These are phyloP conservation scores for Cladosporium oxysporum DNA, from an alignment of 2,329 filamentous ascomycete species.

Conservation along the genomic window DNA sequence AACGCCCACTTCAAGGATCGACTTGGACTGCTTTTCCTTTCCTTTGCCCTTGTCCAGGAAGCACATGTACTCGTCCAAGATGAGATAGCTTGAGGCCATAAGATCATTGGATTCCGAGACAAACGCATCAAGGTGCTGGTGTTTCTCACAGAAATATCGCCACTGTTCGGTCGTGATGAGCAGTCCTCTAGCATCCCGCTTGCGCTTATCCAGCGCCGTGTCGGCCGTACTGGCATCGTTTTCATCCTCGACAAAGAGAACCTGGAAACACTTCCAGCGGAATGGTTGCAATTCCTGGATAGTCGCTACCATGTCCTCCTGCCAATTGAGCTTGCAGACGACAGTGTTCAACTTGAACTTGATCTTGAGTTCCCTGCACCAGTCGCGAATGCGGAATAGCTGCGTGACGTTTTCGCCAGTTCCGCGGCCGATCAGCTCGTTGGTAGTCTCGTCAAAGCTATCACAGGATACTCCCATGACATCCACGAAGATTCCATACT, in stretches of 20 bases:
- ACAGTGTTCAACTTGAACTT: constrained; percentile 63
- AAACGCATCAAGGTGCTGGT: constrained; percentile 45
- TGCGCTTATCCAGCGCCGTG: constrained; percentile 26
- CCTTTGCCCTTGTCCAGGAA: constrained; percentile 50
- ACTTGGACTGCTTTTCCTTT: constrained; percentile 36
- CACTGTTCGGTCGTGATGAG: constrained; percentile 37
- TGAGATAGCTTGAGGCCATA: constrained; percentile 55
- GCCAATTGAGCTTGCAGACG: constrained; percentile 50
- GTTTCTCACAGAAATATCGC: constrained; percentile 48
- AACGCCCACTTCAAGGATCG: constrained; percentile 52
- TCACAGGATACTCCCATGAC: constrained; percentile 60
- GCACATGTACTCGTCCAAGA: constrained; percentile 55
- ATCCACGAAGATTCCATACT: constrained; percentile 50
- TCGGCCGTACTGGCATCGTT: constrained; percentile 46
- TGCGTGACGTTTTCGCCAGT: constrained; percentile 50
- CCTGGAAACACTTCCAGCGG: constrained; percentile 60
- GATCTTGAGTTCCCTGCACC: constrained; percentile 51
- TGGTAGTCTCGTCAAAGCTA: constrained; percentile 54
- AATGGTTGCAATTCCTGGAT: constrained; percentile 49
- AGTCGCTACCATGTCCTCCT: constrained; percentile 44
- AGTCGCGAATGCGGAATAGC: constrained; percentile 47
- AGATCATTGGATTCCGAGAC: constrained; percentile 53
- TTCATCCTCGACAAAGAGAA: constrained; percentile 55
- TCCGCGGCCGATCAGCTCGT: constrained; percentile 54
- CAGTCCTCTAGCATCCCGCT: constrained; percentile 45